These are phyloP conservation scores for Apiospora rasikravindrae DNA, from an alignment of 2,329 filamentous ascomycete genomes.

Conservation along the genomic window DNA sequence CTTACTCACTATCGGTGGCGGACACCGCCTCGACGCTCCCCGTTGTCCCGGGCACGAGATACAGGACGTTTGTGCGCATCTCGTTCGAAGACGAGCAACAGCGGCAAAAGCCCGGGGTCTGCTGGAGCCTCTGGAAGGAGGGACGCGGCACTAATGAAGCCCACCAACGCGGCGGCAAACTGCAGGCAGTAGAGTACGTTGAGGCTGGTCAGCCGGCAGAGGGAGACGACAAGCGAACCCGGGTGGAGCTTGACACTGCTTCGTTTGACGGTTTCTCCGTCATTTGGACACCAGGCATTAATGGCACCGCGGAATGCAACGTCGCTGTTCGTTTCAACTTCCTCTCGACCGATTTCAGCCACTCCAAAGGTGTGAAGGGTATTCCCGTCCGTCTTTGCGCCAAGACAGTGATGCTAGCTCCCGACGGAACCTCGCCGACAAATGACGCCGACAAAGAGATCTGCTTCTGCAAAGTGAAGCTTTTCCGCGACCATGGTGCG, in stretches of 20 bases:
- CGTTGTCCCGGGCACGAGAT: conserved; percentile 67
- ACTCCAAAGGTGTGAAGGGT: conserved; percentile 97
- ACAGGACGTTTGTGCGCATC: conserved; percentile 91
- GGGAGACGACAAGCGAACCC: conserved; percentile 68
- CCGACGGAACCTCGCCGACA: conserved; percentile 54
- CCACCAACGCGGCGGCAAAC: conserved; percentile 87
- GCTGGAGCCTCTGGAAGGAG: conserved; percentile 94
- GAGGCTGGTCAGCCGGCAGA: conserved; percentile 66
- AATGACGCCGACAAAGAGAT: conserved; percentile 68
- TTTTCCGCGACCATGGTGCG: conserved; percentile 94
- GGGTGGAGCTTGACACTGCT: conserved; percentile 73
- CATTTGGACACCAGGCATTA: conserved; percentile 78
- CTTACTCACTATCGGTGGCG: conserved; percentile 83
- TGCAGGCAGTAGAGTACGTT: conserved; percentile 95
- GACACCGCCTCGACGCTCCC: conserved; percentile 73
- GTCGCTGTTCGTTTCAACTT: conserved; percentile 98
- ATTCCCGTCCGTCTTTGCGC: conserved; percentile 92
- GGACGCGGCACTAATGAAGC: conserved; percentile 94
- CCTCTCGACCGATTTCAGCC: conserved; percentile 96
- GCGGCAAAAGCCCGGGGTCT: conserved; percentile 77
- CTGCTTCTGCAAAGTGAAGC: conserved; percentile 94
- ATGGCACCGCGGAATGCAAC: conserved; percentile 75
- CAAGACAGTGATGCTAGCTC: conserved; percentile 76
- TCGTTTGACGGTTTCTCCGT: conserved; percentile 96
- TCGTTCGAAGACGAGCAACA: conserved; percentile 98